Conservation (phyloP, 1,284 basidiomycete genomes). For the Pterulicium gracile region DNA sequence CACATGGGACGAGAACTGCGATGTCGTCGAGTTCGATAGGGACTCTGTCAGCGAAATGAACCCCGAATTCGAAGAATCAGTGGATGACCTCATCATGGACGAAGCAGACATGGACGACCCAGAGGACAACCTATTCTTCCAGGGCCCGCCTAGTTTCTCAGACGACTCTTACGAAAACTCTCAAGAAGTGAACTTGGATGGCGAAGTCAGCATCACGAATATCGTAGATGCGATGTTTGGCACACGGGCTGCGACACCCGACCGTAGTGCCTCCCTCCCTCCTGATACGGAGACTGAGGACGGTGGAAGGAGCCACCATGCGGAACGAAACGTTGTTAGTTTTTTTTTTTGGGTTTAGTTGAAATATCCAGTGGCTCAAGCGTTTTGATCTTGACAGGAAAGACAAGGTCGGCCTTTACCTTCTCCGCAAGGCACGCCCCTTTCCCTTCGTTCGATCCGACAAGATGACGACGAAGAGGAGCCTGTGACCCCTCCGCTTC, state of each 20-base stretch:
- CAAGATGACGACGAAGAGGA: neutral
- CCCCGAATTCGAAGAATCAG: constrained; percentile 27
- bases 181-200: constrained; percentile 20
- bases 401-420: constrained; percentile 9
- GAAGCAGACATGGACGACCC: constrained; percentile 16
- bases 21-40: constrained; percentile 79
- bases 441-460: constrained; percentile 3
- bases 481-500: constrained; percentile 10
- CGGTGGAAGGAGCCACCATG: constrained; percentile 62
- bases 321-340: constrained; percentile 22
- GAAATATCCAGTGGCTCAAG: neutral
- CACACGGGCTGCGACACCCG: constrained; percentile 14
- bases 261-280: constrained; percentile 24
- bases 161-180: constrained; percentile 26
- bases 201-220: constrained; percentile 50
- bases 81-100: constrained; percentile 16
- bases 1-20: constrained; percentile 77
- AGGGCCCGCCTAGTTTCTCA: constrained; percentile 6
- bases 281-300: constrained; percentile 47
- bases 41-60: constrained; percentile 46
- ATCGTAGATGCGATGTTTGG: constrained; percentile 52
- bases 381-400: neutral
- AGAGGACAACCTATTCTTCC: neutral
- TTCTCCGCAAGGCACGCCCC: constrained; percentile 7
- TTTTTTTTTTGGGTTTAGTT: neutral